Evolutionary conservation across 345 rosid genomes (phyloP).

Genomic region (Clausena lansium): DNA sequence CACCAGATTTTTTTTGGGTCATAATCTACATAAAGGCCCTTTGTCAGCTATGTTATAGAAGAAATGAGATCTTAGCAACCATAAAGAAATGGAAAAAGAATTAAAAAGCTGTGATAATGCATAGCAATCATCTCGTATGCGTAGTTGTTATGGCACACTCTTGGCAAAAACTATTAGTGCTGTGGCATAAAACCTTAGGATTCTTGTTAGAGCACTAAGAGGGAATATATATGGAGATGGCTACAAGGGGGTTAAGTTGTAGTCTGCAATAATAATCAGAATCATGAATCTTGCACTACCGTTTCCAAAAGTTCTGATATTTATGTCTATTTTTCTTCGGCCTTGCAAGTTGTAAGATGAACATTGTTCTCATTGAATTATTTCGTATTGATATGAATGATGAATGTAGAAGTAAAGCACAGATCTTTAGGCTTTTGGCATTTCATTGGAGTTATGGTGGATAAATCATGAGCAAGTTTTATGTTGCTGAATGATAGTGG

Average conservation of each 20-base stretch:
- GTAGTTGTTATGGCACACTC: neutral
- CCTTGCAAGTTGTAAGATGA: neutral
- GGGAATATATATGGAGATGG: too few species aligned
- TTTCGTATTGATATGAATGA: neutral
- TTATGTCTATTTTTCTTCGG: neutral
- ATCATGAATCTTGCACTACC: too few species aligned
- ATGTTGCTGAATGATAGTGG: neutral
- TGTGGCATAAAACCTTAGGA: too few species aligned
- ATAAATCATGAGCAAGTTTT: neutral
- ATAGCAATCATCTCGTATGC: too few species aligned
- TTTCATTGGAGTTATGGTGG: neutral
- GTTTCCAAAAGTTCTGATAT: too few species aligned
- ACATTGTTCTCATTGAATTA: neutral
- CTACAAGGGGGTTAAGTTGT: too few species aligned
- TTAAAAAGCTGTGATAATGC: neutral
- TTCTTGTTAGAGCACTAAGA: too few species aligned
- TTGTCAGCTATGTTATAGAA: neutral
- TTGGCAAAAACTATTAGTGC: neutral
- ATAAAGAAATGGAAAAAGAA: neutral
- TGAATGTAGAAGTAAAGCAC: neutral
- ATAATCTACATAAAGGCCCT: neutral
- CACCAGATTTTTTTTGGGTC: too few species aligned
- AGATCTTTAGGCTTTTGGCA: neutral
- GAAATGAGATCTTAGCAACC: neutral
- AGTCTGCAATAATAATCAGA: too few species aligned